These are phyloP conservation scores for Russula dissimulans DNA, from an alignment of 768 basidiomycete species.

Conservation along the genomic window DNA sequence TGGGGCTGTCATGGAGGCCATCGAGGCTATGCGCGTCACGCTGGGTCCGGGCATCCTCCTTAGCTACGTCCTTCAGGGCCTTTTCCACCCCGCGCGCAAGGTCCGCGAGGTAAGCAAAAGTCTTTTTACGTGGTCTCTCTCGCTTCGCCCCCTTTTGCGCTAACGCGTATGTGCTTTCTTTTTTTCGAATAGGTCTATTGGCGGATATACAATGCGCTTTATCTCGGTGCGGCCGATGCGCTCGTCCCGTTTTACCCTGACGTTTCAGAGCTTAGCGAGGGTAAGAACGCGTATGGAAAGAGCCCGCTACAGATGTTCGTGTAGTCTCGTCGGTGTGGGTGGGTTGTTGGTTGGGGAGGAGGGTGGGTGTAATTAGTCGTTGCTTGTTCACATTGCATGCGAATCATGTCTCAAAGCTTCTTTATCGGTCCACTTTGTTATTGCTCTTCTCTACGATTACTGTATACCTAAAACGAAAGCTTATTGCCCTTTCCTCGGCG, in stretches of 20 bases:
- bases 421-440: neutral
- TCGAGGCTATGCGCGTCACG: conserved; percentile 95
- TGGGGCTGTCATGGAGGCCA: conserved; percentile 94
- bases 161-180: neutral
- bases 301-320: conserved; percentile 81
- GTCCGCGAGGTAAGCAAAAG: conserved; percentile 71
- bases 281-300: conserved; percentile 81
- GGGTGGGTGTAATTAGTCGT: neutral
- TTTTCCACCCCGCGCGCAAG: conserved; percentile 96
- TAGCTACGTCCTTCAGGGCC: conserved; percentile 86
- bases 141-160: no score
- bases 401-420: neutral
- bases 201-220: conserved; percentile 91
- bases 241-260: conserved; percentile 95
- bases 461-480: neutral
- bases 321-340: conserved; percentile 23
- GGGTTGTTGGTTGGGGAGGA: no score
- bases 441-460: neutral
- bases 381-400: neutral
- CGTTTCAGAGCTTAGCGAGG: conserved; percentile 78
- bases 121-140: no score
- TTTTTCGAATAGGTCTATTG: conserved; percentile 54
- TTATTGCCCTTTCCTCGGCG: neutral
- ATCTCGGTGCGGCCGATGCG: conserved; percentile 83
- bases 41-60: conserved; percentile 89